These are phyloP conservation scores for Narthecium ossifragum DNA, from an alignment of 106 monocot genomes.

Conservation along the genomic window DNA sequence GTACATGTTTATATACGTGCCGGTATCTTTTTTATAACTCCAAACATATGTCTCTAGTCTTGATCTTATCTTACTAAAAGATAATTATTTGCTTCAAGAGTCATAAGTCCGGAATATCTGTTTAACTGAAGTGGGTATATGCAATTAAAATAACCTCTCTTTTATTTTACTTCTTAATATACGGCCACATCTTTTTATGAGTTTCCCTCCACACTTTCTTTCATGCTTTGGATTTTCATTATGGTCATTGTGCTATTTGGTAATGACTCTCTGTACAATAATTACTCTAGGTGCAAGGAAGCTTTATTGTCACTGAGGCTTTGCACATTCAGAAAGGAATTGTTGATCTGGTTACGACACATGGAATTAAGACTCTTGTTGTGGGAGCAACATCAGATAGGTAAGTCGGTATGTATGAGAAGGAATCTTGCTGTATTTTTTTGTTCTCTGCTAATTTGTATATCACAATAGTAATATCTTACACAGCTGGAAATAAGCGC, in stretches of 20 bases:
- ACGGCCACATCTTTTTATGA: neutral
- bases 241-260: neutral
- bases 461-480: neutral
- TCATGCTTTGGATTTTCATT: neutral
- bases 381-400: conserved; percentile 52
- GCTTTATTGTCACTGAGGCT: conserved; percentile 30
- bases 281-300: conserved; percentile 43
- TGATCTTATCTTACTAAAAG: neutral
- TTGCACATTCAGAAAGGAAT: conserved; percentile 56
- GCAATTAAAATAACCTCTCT: neutral
- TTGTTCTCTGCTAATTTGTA: neutral
- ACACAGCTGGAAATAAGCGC: neutral
- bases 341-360: conserved; percentile 35
- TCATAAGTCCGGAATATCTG: neutral
- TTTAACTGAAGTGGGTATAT: neutral
- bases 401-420: conserved; percentile 26
- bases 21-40: too few species aligned
- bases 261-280: neutral
- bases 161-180: too few species aligned
- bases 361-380: conserved; percentile 53
- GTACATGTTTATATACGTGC: too few species aligned
- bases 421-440: conserved; percentile 1
- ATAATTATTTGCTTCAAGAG: too few species aligned
- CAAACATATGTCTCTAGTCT: too few species aligned
- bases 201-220: neutral